These are phyloP conservation scores for Ottelia alismoides DNA, from an alignment of 106 monocot genomes.

Conservation along the genomic window DNA sequence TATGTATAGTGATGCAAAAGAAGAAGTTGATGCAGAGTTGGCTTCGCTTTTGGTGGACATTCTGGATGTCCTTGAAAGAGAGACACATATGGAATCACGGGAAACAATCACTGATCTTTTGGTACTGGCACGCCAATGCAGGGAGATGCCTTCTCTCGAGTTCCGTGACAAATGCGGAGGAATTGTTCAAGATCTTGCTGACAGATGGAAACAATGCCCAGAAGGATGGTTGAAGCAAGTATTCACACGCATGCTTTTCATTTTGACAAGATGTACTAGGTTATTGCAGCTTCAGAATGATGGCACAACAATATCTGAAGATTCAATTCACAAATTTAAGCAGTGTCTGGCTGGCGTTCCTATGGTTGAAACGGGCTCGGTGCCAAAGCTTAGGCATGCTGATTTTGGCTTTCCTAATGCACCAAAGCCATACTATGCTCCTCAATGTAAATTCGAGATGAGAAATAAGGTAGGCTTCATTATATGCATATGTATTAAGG, in stretches of 20 bases:
- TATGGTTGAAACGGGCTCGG: slow-evolving; percentile 34
- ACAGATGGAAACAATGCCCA: slow-evolving; percentile 27
- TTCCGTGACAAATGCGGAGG: slow-evolving; percentile 49
- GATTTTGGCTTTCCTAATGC: slow-evolving; percentile 1
- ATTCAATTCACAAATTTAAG: slow-evolving; percentile 48
- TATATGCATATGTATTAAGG: too few species aligned
- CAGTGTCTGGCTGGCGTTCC: slow-evolving; percentile 58
- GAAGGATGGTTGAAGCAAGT: slow-evolving; percentile 28
- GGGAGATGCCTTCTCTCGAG: slow-evolving; percentile 30
- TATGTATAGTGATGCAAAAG: slow-evolving; percentile 46
- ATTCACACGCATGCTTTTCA: slow-evolving; percentile 44
- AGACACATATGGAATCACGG: slow-evolving; percentile 15
- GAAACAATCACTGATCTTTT: slow-evolving; percentile 28
- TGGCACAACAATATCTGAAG: slow-evolving; percentile 25
- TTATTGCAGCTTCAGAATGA: slow-evolving; percentile 63
- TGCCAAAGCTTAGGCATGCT: slow-evolving; percentile 6
- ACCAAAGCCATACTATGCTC: background rate
- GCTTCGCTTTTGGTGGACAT: slow-evolving; percentile 34
- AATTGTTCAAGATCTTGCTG: slow-evolving; percentile 47
- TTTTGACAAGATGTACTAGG: slow-evolving; percentile 54
- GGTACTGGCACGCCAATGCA: slow-evolving; percentile 31
- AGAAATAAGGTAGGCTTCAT: slow-evolving; percentile 24
- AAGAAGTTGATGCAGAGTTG: slow-evolving; percentile 42
- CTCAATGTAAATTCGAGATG: slow-evolving; percentile 6
- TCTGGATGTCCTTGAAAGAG: slow-evolving; percentile 24